Percentiles rank a stretch among this genome's conserved stretches.
Conservation (phyloP, 352 stramenopile genomes). For the Peronospora belbahrii region DNA sequence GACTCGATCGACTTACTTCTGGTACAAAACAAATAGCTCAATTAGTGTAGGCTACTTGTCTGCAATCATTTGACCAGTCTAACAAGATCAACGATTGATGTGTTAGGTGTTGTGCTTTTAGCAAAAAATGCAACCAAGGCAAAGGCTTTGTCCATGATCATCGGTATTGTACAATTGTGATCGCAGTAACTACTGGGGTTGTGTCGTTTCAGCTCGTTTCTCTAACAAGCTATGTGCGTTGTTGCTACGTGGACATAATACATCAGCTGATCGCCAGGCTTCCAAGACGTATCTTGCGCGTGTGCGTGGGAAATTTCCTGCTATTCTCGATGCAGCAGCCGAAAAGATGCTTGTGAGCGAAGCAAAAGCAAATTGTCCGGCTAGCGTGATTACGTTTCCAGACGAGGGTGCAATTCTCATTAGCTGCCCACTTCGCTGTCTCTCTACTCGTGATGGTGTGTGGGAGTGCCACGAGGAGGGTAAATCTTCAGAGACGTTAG, state of each 20-base stretch:
- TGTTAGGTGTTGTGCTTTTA: conserved; percentile 68
- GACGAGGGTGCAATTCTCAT: conserved; percentile 50
- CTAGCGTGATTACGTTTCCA: conserved; percentile 48
- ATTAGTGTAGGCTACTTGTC: background rate
- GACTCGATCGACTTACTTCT: conserved; percentile 94
- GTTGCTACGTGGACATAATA: background rate
- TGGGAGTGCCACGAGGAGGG: conserved; percentile 79
- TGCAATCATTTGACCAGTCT: background rate
- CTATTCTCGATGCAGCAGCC: conserved; percentile 23
- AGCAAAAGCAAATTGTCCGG: conserved; percentile 37
- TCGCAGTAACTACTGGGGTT: background rate
- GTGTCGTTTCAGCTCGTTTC: background rate
- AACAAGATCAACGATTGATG: background rate
- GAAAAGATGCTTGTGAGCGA: conserved; percentile 34
- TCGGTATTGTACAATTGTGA: conserved; percentile 33
- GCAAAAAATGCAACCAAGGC: conserved; percentile 70
- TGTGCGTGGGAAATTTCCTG: conserved; percentile 86
- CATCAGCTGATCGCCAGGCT: conserved; percentile 61
- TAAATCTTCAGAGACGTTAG: conserved; percentile 70
- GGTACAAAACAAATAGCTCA: conserved; percentile 31
- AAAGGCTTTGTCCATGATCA: conserved; percentile 60
- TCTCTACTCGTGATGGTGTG: conserved; percentile 74
- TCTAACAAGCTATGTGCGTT: background rate
- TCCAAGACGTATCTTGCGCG: conserved; percentile 94
- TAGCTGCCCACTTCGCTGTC: conserved; percentile 73